These are phyloP conservation scores for Mucor indicus DNA, from an alignment of 371 early-diverging fungal genomes.

Conservation along the genomic window DNA sequence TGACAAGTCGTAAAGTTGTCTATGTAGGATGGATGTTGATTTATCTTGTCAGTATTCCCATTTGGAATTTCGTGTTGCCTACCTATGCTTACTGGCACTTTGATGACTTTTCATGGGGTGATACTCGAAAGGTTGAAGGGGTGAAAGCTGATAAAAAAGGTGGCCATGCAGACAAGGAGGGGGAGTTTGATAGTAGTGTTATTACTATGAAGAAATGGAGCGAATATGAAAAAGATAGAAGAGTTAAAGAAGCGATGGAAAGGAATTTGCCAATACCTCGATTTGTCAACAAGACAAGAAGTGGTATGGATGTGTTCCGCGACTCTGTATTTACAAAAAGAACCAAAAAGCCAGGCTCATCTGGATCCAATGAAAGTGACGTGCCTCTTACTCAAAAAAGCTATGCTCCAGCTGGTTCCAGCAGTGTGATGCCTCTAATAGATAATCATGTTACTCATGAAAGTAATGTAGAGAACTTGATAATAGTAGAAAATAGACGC, in stretches of 20 bases:
- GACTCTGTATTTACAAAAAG: constrained; percentile 13
- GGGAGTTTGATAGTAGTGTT: constrained; percentile 65
- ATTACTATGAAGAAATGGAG: constrained; percentile 66
- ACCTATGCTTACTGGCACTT: constrained; percentile 98
- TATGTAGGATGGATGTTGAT: constrained; percentile 96
- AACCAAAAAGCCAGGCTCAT: constrained; percentile 18
- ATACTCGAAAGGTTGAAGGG: constrained; percentile 88
- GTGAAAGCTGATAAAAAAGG: constrained; percentile 54
- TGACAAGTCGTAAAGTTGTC: constrained; percentile 85
- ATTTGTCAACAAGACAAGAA: constrained; percentile 12
- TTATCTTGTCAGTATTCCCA: constrained; percentile 87
- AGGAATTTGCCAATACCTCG: constrained; percentile 19
- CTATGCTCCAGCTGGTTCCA: neutral
- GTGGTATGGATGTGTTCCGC: constrained; percentile 18
- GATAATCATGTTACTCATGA: no score
- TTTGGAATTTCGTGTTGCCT: constrained; percentile 96
- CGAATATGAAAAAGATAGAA: constrained; percentile 63
- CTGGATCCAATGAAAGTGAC: constrained; percentile 37
- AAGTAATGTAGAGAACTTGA: no score
- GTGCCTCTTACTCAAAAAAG: constrained; percentile 22
- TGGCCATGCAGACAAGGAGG: constrained; percentile 70
- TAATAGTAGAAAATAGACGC: no score
- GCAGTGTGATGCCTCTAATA: no score
- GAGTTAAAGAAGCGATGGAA: constrained; percentile 16
- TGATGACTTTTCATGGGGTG: constrained; percentile 99